Conservation (phyloP, 768 basidiomycete species). For the Tephrocybe sp. region DNA sequence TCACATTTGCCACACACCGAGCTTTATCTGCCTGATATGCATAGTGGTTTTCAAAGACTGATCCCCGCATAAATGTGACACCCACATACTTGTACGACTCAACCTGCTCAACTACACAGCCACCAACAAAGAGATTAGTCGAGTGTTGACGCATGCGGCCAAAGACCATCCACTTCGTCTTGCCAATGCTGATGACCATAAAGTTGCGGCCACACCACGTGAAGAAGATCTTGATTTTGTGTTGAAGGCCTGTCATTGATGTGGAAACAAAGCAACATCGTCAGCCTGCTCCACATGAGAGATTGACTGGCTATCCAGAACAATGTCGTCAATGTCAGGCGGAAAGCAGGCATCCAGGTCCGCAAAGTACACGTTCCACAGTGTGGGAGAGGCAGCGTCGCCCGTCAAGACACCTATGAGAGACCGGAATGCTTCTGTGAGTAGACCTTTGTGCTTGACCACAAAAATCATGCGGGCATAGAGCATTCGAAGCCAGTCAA, state of each 20-base stretch:
- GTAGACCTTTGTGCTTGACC: conserved; percentile 14
- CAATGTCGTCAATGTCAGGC: conserved; percentile 15
- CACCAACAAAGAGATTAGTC: too few relatives aligned
- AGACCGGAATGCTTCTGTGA: conserved; percentile 16
- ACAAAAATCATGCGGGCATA: conserved; percentile 22
- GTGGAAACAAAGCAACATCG: conserved; percentile 24
- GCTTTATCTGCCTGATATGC: too few relatives aligned
- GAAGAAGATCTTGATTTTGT: conserved; percentile 14
- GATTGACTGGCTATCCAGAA: conserved; percentile 9
- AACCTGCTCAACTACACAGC: too few relatives aligned
- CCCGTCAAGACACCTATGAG: conserved; percentile 26
- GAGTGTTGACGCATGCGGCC: too few relatives aligned
- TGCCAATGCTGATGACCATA: conserved; percentile 22
- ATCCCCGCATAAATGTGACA: too few relatives aligned
- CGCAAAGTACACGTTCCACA: conserved; percentile 26
- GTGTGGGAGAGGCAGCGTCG: conserved; percentile 24
- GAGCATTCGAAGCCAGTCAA: conserved; percentile 28
- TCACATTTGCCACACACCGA: not conserved
- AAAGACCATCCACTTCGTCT: not conserved
- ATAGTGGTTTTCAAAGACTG: too few relatives aligned
- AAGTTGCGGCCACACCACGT: conserved; percentile 25
- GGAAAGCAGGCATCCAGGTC: conserved; percentile 14
- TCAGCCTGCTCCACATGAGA: conserved; percentile 27
- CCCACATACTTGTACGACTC: too few relatives aligned
- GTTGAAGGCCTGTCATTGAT: conserved; percentile 17